Evolutionary conservation across 2,329 filamentous ascomycete genomes (phyloP).

Genomic region (Neopestalotiopsis sp.): DNA sequence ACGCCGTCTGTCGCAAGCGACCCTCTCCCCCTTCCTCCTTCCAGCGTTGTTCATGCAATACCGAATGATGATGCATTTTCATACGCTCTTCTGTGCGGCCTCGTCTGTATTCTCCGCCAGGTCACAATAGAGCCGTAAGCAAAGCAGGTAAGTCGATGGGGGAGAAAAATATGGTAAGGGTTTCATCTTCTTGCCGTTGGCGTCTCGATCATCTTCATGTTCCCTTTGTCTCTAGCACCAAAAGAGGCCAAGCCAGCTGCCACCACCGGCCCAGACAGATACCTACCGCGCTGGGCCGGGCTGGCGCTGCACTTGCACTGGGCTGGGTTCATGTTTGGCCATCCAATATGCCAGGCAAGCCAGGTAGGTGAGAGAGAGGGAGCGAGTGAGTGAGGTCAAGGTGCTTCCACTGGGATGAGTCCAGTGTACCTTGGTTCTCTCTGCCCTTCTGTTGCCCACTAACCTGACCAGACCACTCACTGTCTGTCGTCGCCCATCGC

Average conservation of each 20-base stretch:
- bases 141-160: neutral
- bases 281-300: neutral
- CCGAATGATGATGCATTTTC: neutral
- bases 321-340: neutral
- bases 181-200: constrained; percentile 10
- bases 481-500: neutral
- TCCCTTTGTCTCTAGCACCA: constrained; percentile 9
- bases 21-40: neutral
- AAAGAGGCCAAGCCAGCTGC: constrained; percentile 9
- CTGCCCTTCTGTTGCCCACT: neutral
- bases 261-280: constrained; percentile 1
- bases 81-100: neutral
- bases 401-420: neutral
- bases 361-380: too few relatives aligned
- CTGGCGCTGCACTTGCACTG: neutral
- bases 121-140: neutral
- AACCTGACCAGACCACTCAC: neutral
- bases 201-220: constrained; percentile 1
- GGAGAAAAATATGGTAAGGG: constrained; percentile 1
- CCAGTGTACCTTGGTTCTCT: neutral
- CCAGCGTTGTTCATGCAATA: neutral
- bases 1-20: neutral
- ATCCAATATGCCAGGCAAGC: neutral
- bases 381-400: neutral
- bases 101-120: neutral